These are phyloP conservation scores for Solanum sitiens DNA, from an alignment of 257 asterid genomes.

Conservation along the genomic window DNA sequence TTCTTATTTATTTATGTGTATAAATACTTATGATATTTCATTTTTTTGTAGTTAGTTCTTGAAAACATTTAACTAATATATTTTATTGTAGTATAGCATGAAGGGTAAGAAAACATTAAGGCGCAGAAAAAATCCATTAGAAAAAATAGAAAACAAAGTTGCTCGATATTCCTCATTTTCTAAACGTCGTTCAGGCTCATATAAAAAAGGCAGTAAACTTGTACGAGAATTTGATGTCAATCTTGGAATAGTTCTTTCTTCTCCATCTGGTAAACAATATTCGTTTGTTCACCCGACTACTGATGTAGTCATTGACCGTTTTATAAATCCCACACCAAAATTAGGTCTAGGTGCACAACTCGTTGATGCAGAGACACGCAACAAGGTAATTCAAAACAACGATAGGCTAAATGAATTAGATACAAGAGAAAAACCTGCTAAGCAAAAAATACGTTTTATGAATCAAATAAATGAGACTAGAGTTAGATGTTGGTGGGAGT, in stretches of 20 bases:
- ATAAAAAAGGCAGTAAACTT: constrained; percentile 17
- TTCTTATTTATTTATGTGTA: neutral
- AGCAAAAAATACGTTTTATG: neutral
- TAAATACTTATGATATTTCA: neutral
- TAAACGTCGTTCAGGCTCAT: neutral
- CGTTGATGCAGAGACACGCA: neutral
- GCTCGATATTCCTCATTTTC: neutral
- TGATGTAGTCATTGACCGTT: neutral
- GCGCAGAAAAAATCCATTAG: neutral
- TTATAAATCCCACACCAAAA: neutral
- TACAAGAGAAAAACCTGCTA: neutral
- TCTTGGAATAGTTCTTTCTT: constrained; percentile 15
- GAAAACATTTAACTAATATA: neutral
- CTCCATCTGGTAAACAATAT: constrained; percentile 28
- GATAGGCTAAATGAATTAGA: neutral
- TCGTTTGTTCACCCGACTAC: constrained; percentile 29
- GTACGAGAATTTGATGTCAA: constrained; percentile 16
- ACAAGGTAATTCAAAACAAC: neutral
- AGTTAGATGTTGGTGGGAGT: neutral
- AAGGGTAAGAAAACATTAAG: neutral
- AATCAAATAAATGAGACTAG: neutral
- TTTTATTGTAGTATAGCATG: neutral
- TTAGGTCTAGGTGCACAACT: neutral
- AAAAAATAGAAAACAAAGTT: neutral
- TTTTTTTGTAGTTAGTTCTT: neutral